Conservation (phyloP, 2,329 filamentous ascomycete genomes). For the Pestalotiopsis sp. region DNA sequence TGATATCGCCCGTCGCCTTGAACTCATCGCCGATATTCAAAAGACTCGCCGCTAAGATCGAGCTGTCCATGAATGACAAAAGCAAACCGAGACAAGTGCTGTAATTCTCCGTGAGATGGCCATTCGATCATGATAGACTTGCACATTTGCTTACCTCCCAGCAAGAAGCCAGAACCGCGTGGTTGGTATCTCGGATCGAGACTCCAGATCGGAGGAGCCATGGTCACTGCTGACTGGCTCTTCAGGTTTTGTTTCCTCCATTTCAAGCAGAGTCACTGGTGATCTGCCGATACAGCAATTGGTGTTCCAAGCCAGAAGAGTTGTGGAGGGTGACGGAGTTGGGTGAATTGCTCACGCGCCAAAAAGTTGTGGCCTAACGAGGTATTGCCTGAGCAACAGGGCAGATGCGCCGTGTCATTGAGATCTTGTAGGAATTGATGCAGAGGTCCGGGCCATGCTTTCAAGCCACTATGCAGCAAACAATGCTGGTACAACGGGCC, state of each 20-base stretch:
- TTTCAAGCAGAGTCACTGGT: background rate
- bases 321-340: background rate
- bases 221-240: background rate
- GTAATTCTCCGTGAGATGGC: background rate
- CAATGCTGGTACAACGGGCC: background rate
- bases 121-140: constrained; percentile 13
- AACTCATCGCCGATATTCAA: constrained; percentile 59
- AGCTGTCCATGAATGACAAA: constrained; percentile 61
- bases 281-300: background rate
- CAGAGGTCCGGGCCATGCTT: background rate
- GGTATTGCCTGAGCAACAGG: no score
- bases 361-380: background rate
- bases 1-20: constrained; percentile 44
- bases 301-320: background rate
- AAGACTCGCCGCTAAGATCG: constrained; percentile 62
- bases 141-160: constrained; percentile 3
- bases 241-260: background rate
- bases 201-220: background rate
- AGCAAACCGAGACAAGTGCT: constrained; percentile 57
- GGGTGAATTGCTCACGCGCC: background rate
- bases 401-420: background rate
- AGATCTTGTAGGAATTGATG: no score
- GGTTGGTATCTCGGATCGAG: background rate
- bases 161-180: constrained; percentile 9
- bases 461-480: background rate